Conservation (phyloP, 257 asterid species). For the Petunia secreta region DNA sequence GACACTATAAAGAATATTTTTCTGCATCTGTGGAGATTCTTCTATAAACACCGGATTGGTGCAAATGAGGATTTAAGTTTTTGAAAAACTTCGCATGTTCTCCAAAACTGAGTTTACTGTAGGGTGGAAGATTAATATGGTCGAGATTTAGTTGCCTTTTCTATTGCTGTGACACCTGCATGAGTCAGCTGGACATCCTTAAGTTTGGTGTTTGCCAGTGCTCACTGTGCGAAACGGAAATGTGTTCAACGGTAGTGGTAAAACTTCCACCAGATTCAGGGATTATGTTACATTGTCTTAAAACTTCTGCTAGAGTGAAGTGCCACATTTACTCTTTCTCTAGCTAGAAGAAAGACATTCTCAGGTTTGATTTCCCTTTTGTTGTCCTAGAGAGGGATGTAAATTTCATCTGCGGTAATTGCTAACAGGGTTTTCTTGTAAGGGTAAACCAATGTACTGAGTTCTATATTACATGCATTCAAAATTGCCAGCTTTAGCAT, state of each 20-base stretch:
- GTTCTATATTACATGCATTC: not conserved
- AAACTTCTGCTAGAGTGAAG: no score
- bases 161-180: not conserved
- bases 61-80: conserved; percentile 2
- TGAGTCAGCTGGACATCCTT: not conserved
- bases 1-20: not conserved
- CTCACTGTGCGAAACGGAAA: not conserved
- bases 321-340: not conserved
- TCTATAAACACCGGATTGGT: not conserved
- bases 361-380: not conserved
- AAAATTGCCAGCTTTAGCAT: not conserved
- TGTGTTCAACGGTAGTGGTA: not conserved
- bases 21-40: conserved; percentile 7
- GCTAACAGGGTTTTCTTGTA: not conserved
- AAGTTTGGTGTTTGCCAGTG: not conserved
- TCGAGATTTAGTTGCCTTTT: not conserved
- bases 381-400: not conserved
- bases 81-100: conserved; percentile 18
- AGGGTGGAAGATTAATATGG: not conserved
- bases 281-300: not conserved
- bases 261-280: not conserved
- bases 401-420: not conserved
- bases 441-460: not conserved
- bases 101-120: not conserved
- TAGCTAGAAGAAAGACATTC: not conserved